Evolutionary conservation across 257 asterid species (phyloP), one percentile per base, ranked within the genome.

Genomic region (Nicotiana paniculata): DNA sequence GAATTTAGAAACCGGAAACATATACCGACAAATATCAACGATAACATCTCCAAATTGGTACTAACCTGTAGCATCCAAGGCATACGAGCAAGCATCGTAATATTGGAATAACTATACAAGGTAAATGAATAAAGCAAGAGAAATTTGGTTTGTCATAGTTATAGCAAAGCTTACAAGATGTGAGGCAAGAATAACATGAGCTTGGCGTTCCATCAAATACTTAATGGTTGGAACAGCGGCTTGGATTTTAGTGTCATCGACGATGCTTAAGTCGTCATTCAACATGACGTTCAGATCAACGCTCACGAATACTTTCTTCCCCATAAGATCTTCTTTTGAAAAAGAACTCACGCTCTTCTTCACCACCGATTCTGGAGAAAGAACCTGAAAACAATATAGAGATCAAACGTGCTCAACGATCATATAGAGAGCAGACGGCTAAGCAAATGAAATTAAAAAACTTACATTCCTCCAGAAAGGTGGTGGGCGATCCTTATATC

Each of bases 181-280:
- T 80, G 82, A 85, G 82, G 93, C 82, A 1, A 92, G 91, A 58
- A 92, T 79, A 72, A 92, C 97, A 85, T 86, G 90, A 37, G 97
- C 93, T 1, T 95, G 95, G 30, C 90, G 82, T 64, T 53, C 54
- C 5, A 90, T 89, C 82, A 92, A 84, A 83, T 91, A 80, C 85
- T 91, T 92, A 33, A 90, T 89, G 53, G 97, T 92, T 17, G 94
- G 97, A 0, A 90, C 62, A 53, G 93, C 94, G 63, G 93, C 97
- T 86, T 94, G 87, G 61, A 92, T 90, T 89, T 93, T 90, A 48
- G 92, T 88, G 61, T 92, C 97, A 85, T 92, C 94, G 4, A 94
- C 88, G 43, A 92, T 35, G 39, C 39, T 4, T 35, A 35, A 35
- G 39, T 35, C 43, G 43, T 90, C 95, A 82, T 92, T 95, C n/a